phyloP scores from a whole-genome alignment of 73 alveolate genomes.

The Paramecium caudatum region DNA sequence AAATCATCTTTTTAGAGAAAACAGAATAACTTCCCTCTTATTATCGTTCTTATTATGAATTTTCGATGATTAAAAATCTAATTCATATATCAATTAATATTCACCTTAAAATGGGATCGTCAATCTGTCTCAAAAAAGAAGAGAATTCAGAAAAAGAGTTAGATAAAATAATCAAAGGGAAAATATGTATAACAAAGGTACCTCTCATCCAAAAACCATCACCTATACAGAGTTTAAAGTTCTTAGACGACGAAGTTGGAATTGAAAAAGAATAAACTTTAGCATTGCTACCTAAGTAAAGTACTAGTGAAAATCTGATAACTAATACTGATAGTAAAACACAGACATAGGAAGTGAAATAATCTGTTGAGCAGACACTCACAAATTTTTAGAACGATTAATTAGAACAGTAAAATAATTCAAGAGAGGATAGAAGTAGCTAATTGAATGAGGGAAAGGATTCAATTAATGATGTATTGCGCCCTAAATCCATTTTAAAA shows the following conservation, averaged over 20 bases:
- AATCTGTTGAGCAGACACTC: constrained; percentile 1
- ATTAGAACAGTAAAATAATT: constrained; percentile 38
- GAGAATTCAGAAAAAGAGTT: background rate
- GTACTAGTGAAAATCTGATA: background rate
- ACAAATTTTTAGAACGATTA: background rate
- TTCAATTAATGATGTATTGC: background rate
- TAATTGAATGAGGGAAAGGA: background rate
- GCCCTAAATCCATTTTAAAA: constrained; percentile 3
- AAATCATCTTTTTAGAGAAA: too few relatives aligned
- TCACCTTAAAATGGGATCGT: too few relatives aligned
- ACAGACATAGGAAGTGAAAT: background rate
- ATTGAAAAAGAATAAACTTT: background rate
- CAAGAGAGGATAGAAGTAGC: background rate
- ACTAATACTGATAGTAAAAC: background rate
- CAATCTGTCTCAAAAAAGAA: too few relatives aligned
- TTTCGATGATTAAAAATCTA: too few relatives aligned
- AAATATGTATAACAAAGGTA: background rate
- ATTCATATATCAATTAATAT: too few relatives aligned
- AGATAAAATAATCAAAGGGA: background rate
- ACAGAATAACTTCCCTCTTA: too few relatives aligned
- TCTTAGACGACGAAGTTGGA: background rate
- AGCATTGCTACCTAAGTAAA: background rate
- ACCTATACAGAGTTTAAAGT: background rate
- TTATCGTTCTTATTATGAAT: too few relatives aligned
- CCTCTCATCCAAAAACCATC: background rate